Evolutionary conservation across 2,329 filamentous ascomycete species (phyloP), one percentile per base, ranked within the genome.

Genomic region (Daldinia sp.): DNA sequence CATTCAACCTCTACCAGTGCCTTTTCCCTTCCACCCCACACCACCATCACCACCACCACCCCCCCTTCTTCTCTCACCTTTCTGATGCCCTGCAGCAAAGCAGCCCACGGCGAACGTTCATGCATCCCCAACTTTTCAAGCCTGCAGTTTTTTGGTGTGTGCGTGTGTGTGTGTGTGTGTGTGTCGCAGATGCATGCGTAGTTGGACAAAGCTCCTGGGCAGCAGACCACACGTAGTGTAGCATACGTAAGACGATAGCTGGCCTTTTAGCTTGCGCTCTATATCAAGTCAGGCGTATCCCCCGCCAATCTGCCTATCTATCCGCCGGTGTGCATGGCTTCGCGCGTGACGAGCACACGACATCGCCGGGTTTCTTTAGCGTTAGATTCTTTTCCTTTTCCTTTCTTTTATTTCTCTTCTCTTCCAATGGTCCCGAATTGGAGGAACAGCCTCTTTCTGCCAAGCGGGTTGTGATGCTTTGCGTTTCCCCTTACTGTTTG

Each of bases 71-170:
- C 20, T 28, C 23, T 35, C 56, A 67, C 59, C 67, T 64, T 67
- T 67, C 50, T 68, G 62, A 71, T 61, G 61, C 46, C 62, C 64
- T 72, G 69, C 69, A 69, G 65, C 42, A 70, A 30, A 33, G 30
- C 13, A 5, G 35, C 35, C 12, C 51, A 12, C 51, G 56, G 67
- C 61, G 60, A 55, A 65, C 48, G 69, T 70, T 72, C 69, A 72
- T 70, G 69, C 69, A 72, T 63, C 64, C 67, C 69, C 64, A 67
- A 56, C 33, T 62, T 61, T 41, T 61, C 57, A 62, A 54, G 65
- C 66, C 55, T 60, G 63, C 69, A 65, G 57, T 50, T 44, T 41
- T 51, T 44, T 51, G 44, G 39, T 58, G 39, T 60, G 46, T 53
- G 33, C 10, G 10, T 35, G 6, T 35, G 33, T 9, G 7, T 33